Evolutionary conservation across 2,329 filamentous ascomycete species (phyloP).

Genomic region (Alternaria incomplexa): DNA sequence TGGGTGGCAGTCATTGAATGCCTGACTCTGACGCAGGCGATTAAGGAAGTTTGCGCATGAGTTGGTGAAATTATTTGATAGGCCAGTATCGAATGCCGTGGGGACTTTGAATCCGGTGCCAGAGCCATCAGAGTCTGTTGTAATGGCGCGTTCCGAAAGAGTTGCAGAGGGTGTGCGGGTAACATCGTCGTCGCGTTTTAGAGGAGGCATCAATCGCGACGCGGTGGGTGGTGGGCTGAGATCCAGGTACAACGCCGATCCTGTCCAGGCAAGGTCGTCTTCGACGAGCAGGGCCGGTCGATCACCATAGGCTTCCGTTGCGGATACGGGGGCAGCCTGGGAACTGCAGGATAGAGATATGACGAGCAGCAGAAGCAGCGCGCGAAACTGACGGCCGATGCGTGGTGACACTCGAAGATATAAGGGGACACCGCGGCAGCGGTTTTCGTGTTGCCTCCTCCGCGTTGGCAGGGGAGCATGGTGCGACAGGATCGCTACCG

Average conservation of each 20-base stretch:
- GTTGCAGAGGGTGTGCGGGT: conserved; percentile 27
- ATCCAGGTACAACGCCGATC: conserved; percentile 40
- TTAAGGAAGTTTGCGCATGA: conserved; percentile 73
- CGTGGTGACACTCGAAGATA: conserved; percentile 20
- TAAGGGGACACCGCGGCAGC: conserved; percentile 25
- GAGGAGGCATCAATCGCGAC: conserved; percentile 44
- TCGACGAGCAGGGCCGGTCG: conserved; percentile 33
- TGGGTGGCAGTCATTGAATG: conserved; percentile 78
- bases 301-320: conserved; percentile 40
- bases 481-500: conserved; percentile 42
- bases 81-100: conserved; percentile 54
- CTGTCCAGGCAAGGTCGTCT: conserved; percentile 37
- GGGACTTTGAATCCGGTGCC: conserved; percentile 44
- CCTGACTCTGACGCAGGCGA: conserved; percentile 67
- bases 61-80: conserved; percentile 60
- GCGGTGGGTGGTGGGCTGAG: conserved; percentile 35
- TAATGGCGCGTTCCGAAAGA: conserved; percentile 32
- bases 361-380: conserved; percentile 35
- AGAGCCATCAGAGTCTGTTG: conserved; percentile 29
- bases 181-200: conserved; percentile 32
- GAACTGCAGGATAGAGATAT: conserved; percentile 33
- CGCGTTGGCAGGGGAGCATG: conserved; percentile 33
- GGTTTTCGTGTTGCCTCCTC: conserved; percentile 28
- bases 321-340: conserved; percentile 34
- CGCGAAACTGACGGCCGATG: conserved; percentile 12